Evolutionary conservation across 2,329 filamentous ascomycete species (phyloP).

Genomic region (Colletotrichum lini): DNA sequence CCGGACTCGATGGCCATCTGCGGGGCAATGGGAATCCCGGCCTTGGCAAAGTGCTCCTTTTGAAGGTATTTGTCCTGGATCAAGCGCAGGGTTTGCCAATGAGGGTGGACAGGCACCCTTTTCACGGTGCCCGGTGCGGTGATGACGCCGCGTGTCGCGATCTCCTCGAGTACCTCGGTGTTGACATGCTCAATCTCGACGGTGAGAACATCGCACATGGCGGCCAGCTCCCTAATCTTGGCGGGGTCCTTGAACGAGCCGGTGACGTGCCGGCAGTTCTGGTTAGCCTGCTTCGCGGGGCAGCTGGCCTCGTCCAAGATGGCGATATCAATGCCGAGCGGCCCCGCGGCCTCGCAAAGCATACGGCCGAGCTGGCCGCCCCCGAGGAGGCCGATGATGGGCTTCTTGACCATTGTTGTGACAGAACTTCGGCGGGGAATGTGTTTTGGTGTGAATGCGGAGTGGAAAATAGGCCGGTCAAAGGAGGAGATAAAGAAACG

Average conservation of each 20-base stretch:
- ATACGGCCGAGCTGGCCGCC: slow-evolving; percentile 90
- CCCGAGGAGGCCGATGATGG: slow-evolving; percentile 68
- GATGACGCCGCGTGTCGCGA: slow-evolving; percentile 75
- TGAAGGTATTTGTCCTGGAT: slow-evolving; percentile 97
- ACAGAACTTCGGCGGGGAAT: slow-evolving; percentile 5
- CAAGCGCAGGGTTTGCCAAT: slow-evolving; percentile 86
- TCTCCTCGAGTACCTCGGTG: slow-evolving; percentile 88
- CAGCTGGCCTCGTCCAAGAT: slow-evolving; percentile 83
- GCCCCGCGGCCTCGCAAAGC: slow-evolving; percentile 87
- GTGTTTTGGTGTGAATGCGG: slow-evolving; percentile 14
- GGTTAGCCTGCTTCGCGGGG: slow-evolving; percentile 89
- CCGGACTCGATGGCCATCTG: slow-evolving; percentile 74
- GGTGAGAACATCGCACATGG: slow-evolving; percentile 83
- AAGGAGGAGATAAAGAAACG: slow-evolving; percentile 26
- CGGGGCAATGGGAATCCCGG: slow-evolving; percentile 80
- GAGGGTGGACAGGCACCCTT: slow-evolving; percentile 79
- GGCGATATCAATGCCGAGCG: slow-evolving; percentile 82
- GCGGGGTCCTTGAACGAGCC: slow-evolving; percentile 90
- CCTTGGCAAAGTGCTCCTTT: slow-evolving; percentile 81
- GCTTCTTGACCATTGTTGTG: slow-evolving; percentile 50
- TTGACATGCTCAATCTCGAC: slow-evolving; percentile 97
- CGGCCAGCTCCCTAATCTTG: slow-evolving; percentile 85
- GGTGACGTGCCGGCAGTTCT: slow-evolving; percentile 79
- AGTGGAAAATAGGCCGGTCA: slow-evolving; percentile 19
- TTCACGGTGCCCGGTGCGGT: slow-evolving; percentile 60